These are phyloP conservation scores for Penicillium hordei DNA, from an alignment of 2,329 filamentous ascomycete species.

Conservation along the genomic window DNA sequence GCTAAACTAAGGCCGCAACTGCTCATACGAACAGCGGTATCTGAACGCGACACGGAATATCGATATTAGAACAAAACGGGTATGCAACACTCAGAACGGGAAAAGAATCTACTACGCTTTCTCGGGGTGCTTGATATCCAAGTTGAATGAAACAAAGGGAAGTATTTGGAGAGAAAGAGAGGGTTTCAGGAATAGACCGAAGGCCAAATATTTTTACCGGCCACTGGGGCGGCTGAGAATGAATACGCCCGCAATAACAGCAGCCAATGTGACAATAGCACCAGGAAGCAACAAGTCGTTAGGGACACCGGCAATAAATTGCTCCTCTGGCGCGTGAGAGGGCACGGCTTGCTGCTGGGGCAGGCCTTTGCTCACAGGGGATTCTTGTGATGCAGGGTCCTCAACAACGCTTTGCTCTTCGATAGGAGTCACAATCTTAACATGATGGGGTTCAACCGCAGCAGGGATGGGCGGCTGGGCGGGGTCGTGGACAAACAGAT, in stretches of 20 bases:
- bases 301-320: conserved; percentile 85
- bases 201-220: conserved; percentile 33
- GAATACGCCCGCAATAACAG: conserved; percentile 92
- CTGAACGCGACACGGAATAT: conserved; percentile 26
- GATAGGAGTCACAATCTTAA: conserved; percentile 54
- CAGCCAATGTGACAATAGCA: conserved; percentile 90
- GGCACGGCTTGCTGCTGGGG: conserved; percentile 43
- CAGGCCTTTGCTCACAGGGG: conserved; percentile 42
- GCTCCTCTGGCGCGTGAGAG: conserved; percentile 61
- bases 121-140: neutral
- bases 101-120: conserved; percentile 7
- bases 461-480: conserved; percentile 77
- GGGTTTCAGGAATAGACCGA: conserved; percentile 9
- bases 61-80: conserved; percentile 26
- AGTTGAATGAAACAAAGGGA: conserved; percentile 7
- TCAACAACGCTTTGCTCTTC: conserved; percentile 45
- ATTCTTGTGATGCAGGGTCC: conserved; percentile 54
- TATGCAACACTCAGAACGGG: conserved; percentile 18
- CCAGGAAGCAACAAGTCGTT: conserved; percentile 93
- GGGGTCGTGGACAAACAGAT: conserved; percentile 93
- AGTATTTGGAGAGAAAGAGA: conserved; percentile 10
- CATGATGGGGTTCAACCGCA: conserved; percentile 60
- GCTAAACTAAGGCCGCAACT: conserved; percentile 25
- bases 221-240: conserved; percentile 69
- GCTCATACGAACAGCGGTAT: conserved; percentile 27